A percentile compares a stretch with the other conserved stretches of the same genome.
These are phyloP conservation scores for Berkeleyomyces rouxiae DNA, from an alignment of 2,329 filamentous ascomycete genomes.

Conservation along the genomic window DNA sequence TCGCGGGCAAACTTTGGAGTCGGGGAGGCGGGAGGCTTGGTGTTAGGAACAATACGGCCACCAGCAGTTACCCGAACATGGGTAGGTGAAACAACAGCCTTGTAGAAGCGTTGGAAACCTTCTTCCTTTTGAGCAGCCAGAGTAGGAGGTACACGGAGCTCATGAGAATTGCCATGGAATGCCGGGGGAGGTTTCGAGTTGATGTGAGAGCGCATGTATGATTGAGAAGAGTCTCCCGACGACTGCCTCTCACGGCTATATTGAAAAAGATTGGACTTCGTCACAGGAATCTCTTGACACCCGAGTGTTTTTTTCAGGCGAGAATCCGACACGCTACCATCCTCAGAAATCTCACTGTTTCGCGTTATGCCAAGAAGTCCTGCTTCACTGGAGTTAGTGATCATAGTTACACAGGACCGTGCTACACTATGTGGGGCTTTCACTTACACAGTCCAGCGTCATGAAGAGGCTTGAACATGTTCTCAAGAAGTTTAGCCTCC, in stretches of 20 bases:
- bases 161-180: slow-evolving; percentile 21
- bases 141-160: slow-evolving; percentile 36
- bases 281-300: background rate
- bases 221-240: slow-evolving; percentile 4
- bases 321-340: background rate
- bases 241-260: slow-evolving; percentile 7
- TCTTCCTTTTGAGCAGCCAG: slow-evolving; percentile 40
- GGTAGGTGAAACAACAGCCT: slow-evolving; percentile 49
- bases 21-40: slow-evolving; percentile 35
- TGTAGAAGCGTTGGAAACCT: slow-evolving; percentile 52
- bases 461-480: slow-evolving; percentile 13
- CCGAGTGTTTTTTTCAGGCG: background rate
- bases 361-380: slow-evolving; percentile 1
- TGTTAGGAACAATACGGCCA: slow-evolving; percentile 50
- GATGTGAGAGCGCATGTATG: background rate
- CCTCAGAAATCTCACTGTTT: background rate
- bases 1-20: slow-evolving; percentile 25
- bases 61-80: slow-evolving; percentile 52
- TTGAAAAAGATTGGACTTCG: slow-evolving; percentile 9
- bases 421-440: background rate
- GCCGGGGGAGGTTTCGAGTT: slow-evolving; percentile 13
- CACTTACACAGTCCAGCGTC: slow-evolving; percentile 13
- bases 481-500: slow-evolving; percentile 7
- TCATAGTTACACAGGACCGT: background rate
- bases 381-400: slow-evolving; percentile 5